These are phyloP conservation scores for Quillaja saponaria DNA, from an alignment of 306 rosid species.

Conservation along the genomic window DNA sequence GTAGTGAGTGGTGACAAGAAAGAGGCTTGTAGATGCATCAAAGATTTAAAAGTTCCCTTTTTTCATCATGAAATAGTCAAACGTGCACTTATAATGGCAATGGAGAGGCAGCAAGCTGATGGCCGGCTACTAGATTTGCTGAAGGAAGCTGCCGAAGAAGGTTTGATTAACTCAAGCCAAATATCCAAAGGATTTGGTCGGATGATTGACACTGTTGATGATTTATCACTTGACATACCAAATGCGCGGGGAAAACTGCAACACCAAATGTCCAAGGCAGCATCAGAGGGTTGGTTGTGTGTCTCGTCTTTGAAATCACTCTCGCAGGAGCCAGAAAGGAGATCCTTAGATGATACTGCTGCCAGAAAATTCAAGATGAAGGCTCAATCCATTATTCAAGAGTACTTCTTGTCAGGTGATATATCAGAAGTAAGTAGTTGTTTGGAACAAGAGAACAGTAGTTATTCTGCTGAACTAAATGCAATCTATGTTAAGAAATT, in stretches of 20 bases:
- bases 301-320: conserved; percentile 66
- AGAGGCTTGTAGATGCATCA: conserved; percentile 73
- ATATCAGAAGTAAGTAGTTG: conserved; percentile 51
- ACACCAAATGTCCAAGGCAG: conserved; percentile 56
- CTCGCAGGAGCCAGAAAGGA: conserved; percentile 40
- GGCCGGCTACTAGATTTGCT: conserved; percentile 51
- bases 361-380: conserved; percentile 57
- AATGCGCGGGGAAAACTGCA: conserved; percentile 53
- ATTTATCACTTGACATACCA: conserved; percentile 73
- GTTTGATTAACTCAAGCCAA: conserved; percentile 69
- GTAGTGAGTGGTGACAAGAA: conserved; percentile 67
- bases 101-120: conserved; percentile 67
- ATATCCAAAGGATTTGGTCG: conserved; percentile 62
- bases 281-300: conserved; percentile 80
- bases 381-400: conserved; percentile 59
- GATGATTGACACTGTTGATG: conserved; percentile 61
- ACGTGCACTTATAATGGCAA: conserved; percentile 71
- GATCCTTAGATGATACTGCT: conserved; percentile 40
- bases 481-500: conserved; percentile 65
- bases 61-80: conserved; percentile 71
- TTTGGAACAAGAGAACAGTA: conserved; percentile 51
- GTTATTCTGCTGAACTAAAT: conserved; percentile 42
- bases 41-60: conserved; percentile 68
- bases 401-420: conserved; percentile 71
- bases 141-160: conserved; percentile 69